Conservation (phyloP, 768 basidiomycete species). For the Podaxis carcinomalis region DNA sequence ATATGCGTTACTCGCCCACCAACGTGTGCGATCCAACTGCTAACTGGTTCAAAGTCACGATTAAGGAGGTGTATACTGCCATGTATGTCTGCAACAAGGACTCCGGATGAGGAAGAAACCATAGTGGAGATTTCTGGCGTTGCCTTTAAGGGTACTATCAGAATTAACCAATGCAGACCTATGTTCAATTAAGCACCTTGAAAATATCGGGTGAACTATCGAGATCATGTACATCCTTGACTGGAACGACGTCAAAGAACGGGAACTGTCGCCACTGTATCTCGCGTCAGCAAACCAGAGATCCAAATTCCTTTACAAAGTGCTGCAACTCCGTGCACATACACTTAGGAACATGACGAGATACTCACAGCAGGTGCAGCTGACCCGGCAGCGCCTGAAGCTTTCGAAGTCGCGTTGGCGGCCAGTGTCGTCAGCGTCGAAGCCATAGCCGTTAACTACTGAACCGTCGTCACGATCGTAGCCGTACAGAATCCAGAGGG, state of each 20-base stretch:
- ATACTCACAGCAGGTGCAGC: background rate
- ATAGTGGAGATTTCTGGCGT: constrained; percentile 74
- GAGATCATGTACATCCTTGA: constrained; percentile 78
- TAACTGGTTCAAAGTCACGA: constrained; percentile 63
- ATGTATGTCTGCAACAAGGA: constrained; percentile 82
- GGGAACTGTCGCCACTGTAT: constrained; percentile 82
- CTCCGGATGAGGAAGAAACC: constrained; percentile 55
- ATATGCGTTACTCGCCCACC: constrained; percentile 84
- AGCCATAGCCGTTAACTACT: constrained; percentile 19
- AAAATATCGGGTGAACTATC: constrained; percentile 73
- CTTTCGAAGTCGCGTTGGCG: constrained; percentile 19
- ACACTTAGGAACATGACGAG: constrained; percentile 1
- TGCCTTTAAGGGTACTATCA: constrained; percentile 27
- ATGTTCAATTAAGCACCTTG: constrained; percentile 28
- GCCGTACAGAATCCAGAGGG: background rate
- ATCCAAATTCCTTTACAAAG: background rate
- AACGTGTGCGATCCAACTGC: constrained; percentile 78
- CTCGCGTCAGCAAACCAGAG: background rate
- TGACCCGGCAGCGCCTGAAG: constrained; percentile 13
- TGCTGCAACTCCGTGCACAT: background rate
- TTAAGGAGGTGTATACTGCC: constrained; percentile 77
- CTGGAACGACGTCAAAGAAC: constrained; percentile 78
- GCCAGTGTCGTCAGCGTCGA: constrained; percentile 23
- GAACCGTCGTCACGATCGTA: background rate
- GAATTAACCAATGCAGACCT: background rate